phyloP scores from a whole-genome alignment of 441 rosid genomes.

The Hypseocharis bilobata region DNA sequence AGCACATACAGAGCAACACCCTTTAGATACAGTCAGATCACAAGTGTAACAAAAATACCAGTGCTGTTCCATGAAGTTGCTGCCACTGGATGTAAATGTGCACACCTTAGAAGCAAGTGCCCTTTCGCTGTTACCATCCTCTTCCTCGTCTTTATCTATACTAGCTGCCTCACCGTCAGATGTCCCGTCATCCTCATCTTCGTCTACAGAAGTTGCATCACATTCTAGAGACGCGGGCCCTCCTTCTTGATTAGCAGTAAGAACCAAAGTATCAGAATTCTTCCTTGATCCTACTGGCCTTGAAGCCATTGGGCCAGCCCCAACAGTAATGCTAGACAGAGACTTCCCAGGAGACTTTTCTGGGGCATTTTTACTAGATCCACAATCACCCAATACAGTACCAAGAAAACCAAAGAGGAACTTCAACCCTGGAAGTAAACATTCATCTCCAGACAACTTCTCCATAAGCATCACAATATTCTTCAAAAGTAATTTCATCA shows the following conservation, averaged over 20 bases:
- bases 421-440: conserved; percentile 73
- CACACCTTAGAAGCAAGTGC: conserved; percentile 94
- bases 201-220: conserved; percentile 96
- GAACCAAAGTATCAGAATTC: conserved; percentile 62
- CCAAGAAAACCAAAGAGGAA: conserved; percentile 83
- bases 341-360: conserved; percentile 50
- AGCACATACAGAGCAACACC: conserved; percentile 99
- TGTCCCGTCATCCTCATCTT: conserved; percentile 99
- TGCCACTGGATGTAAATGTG: conserved; percentile 98
- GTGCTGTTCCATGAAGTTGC: conserved; percentile 99
- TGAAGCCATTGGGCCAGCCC: conserved; percentile 43
- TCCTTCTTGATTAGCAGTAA: conserved; percentile 73
- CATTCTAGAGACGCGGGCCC: conserved; percentile 70
- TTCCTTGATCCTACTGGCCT: conserved; percentile 65
- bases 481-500: conserved; percentile 59
- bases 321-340: conserved; percentile 35
- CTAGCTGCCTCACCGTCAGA: conserved; percentile 99
- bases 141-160: conserved; percentile 98
- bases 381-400: conserved; percentile 61
- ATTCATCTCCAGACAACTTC: conserved; percentile 66
- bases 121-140: conserved; percentile 84
- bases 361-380: conserved; percentile 39
- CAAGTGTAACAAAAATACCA: conserved; percentile 99
- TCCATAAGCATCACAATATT: conserved; percentile 64
- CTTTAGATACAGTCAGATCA: conserved; percentile 95